Conservation (phyloP, 208 protist species). For the Borovskyia barvae region DNA sequence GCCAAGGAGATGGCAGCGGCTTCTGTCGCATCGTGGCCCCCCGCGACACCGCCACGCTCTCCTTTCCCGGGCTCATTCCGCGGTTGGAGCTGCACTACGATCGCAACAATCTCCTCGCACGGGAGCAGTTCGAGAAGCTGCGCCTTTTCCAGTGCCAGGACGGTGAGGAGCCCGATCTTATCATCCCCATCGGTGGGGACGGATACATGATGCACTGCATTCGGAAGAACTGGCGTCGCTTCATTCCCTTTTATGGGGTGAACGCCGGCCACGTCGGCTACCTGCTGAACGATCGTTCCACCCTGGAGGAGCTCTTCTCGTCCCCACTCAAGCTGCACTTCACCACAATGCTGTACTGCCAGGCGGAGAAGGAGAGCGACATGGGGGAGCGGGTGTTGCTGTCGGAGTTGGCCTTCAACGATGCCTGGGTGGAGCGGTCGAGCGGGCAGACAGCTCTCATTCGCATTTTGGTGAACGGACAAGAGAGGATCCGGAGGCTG, state of each 20-base stretch:
- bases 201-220: slow-evolving; percentile 94
- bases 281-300: slow-evolving; percentile 80
- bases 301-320: slow-evolving; percentile 81
- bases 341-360: slow-evolving; percentile 86
- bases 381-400: slow-evolving; percentile 65
- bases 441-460: slow-evolving; percentile 90
- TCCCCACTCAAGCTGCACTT: slow-evolving; percentile 84
- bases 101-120: slow-evolving; percentile 75
- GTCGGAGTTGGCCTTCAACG: slow-evolving; percentile 89
- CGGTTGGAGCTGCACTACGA: slow-evolving; percentile 87
- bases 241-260: slow-evolving; percentile 90
- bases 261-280: slow-evolving; percentile 90
- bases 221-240: slow-evolving; percentile 86
- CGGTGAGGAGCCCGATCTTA: slow-evolving; percentile 82
- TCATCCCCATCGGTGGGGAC: slow-evolving; percentile 90
- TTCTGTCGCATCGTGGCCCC: slow-evolving; percentile 13
- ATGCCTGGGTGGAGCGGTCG: slow-evolving; percentile 89
- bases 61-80: slow-evolving; percentile 73
- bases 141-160: slow-evolving; percentile 59
- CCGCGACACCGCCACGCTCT: slow-evolving; percentile 46
- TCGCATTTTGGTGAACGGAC: slow-evolving; percentile 84
- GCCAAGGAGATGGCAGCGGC: slow-evolving; percentile 1
- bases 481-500: slow-evolving; percentile 79
- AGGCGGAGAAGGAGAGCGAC: slow-evolving; percentile 71
- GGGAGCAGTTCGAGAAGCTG: slow-evolving; percentile 82